These are phyloP conservation scores for Fusarium dlaminii DNA, from an alignment of 2,329 filamentous ascomycete genomes.

Conservation along the genomic window DNA sequence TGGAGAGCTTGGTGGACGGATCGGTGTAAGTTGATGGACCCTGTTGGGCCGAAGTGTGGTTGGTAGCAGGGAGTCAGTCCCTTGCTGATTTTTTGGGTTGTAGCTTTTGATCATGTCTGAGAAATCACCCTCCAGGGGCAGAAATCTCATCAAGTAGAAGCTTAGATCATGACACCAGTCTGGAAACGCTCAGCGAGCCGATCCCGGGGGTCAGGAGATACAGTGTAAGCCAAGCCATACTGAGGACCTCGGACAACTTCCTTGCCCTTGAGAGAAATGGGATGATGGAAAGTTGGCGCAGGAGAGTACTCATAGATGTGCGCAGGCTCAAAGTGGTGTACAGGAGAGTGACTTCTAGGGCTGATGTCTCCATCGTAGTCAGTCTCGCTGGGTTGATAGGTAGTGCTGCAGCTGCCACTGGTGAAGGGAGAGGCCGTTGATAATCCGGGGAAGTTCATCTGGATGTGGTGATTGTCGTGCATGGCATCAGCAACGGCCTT, in stretches of 20 bases:
- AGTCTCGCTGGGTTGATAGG: conserved; percentile 55
- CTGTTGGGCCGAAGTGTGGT: not conserved
- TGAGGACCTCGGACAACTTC: conserved; percentile 49
- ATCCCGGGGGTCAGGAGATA: conserved; percentile 51
- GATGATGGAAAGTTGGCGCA: conserved; percentile 31
- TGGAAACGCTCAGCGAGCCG: conserved; percentile 34
- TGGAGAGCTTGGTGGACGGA: conserved; percentile 20
- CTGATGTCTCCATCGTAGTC: conserved; percentile 32
- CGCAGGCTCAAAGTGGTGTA: conserved; percentile 1
- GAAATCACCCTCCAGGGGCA: conserved; percentile 49
- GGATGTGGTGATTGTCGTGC: conserved; percentile 47
- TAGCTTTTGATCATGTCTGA: conserved; percentile 53
- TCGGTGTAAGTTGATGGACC: not conserved
- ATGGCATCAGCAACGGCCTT: conserved; percentile 53
- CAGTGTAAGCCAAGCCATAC: conserved; percentile 49
- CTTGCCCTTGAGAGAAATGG: conserved; percentile 54
- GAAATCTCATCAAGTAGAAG: conserved; percentile 17
- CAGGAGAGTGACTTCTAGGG: conserved; percentile 32
- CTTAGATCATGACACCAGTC: conserved; percentile 28
- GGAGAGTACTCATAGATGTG: conserved; percentile 18
- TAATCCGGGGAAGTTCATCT: conserved; percentile 50
- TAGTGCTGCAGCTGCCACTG: conserved; percentile 58
- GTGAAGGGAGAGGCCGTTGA: conserved; percentile 55
- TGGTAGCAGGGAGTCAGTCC: not conserved
- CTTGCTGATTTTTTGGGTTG: not conserved